Percentiles rank a stretch among this genome's conserved stretches.
These are phyloP conservation scores for Scenedesmus sp. DNA, from an alignment of 163 green algal genomes.

Conservation along the genomic window DNA sequence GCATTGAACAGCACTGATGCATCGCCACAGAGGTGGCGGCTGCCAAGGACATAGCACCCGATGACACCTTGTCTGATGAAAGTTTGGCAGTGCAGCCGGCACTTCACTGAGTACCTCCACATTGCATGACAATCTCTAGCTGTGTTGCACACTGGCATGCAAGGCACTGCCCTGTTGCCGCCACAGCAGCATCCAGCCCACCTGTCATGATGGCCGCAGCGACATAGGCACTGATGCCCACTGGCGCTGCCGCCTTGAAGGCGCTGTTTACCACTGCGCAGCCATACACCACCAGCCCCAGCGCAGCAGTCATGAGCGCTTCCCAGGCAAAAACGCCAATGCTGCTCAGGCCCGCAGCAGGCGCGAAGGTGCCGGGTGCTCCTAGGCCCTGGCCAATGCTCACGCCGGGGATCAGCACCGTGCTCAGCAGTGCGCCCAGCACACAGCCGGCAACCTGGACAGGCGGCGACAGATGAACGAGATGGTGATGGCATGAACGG, in stretches of 20 bases:
- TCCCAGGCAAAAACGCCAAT: slow-evolving; percentile 35
- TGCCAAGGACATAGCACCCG: no score
- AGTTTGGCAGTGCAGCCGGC: not conserved
- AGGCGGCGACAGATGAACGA: not conserved
- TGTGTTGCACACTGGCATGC: not conserved
- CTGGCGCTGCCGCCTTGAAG: not conserved
- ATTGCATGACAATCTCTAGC: not conserved
- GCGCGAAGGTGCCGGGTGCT: slow-evolving; percentile 10
- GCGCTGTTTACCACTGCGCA: not conserved
- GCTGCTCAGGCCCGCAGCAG: slow-evolving; percentile 25
- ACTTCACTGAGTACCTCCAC: not conserved
- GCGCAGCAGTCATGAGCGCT: slow-evolving; percentile 25
- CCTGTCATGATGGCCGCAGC: slow-evolving; percentile 20
- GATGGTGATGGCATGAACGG: no score
- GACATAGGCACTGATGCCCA: slow-evolving; percentile 34
- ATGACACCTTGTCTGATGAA: no score
- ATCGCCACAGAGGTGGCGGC: no score
- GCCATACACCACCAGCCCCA: slow-evolving; percentile 44
- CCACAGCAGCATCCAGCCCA: not conserved
- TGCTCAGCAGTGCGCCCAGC: slow-evolving; percentile 40
- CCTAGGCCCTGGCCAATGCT: not conserved
- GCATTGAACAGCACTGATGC: no score
- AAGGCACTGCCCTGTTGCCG: not conserved
- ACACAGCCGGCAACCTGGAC: slow-evolving; percentile 41
- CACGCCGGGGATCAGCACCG: slow-evolving; percentile 38